Base-by-base conservation (phyloP, 1,284 basidiomycete genomes). In the Ustilago vetiveriae region DNA sequence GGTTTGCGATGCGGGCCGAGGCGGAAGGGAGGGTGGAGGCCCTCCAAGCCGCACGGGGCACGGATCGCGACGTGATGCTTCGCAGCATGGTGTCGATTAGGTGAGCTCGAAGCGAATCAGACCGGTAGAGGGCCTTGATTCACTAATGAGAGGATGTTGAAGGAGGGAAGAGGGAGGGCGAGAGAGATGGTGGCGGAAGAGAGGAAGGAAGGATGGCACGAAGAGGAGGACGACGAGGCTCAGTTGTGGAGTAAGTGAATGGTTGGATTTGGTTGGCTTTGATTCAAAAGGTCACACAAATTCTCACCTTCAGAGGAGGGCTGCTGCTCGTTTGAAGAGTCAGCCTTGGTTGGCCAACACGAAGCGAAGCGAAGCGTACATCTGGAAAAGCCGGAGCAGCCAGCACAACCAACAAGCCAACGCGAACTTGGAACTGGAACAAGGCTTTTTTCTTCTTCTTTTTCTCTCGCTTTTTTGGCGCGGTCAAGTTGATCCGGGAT, bases 31-130 rank as follows among this genome's bases (percentile, higher is more conserved):
- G 57, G 47, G 62, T 54, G 41, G 68, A 56, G 42, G 63, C 63
- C 42, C 68, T 52, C 54, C 54, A 64, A 4, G 49, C 50, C 32
- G 62, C 57, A 43, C 63, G 59, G 49, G 63, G 63, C 54, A 67
- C 27, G 40, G 63, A 50, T 32, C 63, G 57, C 58, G 58, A 72
- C 46, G 63, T 47, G 44, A 66, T 57, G 58, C 53, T 72, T 66
- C 68, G 68, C 62, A 72, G 45, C 68, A 72, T 72, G 62, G 16
- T 21, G 49, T 30, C 13, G 54, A 22, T 23, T 10, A 26, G 35
- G 58, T n/a, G 29, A n/a, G 33, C 22, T 13, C 33, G 33, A 36
- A 7, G 33, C 13, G 30, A 33, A 48, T 39, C 54, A 37, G 43
- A 57, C 37, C 17, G 13, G 26, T n/a, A n/a, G 19, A 23, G n/a